Conservation (phyloP, 768 basidiomycete species). For the Collybiopsis confluens region DNA sequence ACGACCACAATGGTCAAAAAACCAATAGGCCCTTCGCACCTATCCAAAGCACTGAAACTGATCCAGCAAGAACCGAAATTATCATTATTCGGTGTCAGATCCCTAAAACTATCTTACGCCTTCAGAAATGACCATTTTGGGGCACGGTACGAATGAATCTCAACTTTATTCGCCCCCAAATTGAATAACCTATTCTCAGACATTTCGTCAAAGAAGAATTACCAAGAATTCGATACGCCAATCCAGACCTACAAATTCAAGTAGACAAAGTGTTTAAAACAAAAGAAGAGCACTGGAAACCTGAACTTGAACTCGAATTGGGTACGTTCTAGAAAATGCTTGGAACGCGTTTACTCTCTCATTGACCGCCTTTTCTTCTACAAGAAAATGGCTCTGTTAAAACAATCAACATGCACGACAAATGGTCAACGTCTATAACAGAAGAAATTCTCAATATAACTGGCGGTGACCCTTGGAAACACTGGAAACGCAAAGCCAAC, state of each 20-base stretch:
- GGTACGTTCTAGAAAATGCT: conserved; percentile 35
- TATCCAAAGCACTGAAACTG: conserved; percentile 48
- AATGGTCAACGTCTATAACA: conserved; percentile 66
- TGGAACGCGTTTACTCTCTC: background rate
- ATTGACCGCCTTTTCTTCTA: conserved; percentile 7
- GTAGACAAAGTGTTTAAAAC: conserved; percentile 54
- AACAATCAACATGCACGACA: conserved; percentile 54
- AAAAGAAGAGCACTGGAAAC: conserved; percentile 50
- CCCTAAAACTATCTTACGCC: conserved; percentile 53
- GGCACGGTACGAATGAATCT: conserved; percentile 48
- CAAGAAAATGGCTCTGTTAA: conserved; percentile 37
- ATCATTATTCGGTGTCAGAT: conserved; percentile 42
- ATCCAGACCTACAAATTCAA: conserved; percentile 60
- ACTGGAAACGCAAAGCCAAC: conserved; percentile 45
- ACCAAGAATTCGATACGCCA: conserved; percentile 73
- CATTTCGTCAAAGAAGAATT: conserved; percentile 80
- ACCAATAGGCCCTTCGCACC: conserved; percentile 44
- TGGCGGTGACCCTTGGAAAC: conserved; percentile 56
- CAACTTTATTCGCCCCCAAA: background rate
- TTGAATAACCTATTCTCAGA: conserved; percentile 30
- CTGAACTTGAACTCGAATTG: conserved; percentile 59
- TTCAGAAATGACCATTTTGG: conserved; percentile 69
- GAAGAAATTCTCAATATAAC: conserved; percentile 68
- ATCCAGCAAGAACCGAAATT: conserved; percentile 52
- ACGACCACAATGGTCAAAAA: background rate